Evolutionary conservation across 2,329 filamentous ascomycete genomes (phyloP).

Genomic region (Setomelanomma holmii): DNA sequence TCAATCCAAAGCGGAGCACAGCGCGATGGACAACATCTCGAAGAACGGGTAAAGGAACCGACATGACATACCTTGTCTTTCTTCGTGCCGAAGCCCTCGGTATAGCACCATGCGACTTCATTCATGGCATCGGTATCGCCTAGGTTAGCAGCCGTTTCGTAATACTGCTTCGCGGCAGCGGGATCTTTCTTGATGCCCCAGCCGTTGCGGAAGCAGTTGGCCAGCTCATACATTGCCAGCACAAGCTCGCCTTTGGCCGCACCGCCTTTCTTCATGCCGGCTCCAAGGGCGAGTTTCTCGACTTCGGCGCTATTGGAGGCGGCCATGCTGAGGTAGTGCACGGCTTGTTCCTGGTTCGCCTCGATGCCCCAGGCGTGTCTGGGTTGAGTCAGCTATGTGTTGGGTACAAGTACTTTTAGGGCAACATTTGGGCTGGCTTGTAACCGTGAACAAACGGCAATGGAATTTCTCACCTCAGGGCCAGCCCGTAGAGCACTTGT

Average conservation of each 20-base stretch:
- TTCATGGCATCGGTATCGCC: slow-evolving; percentile 99
- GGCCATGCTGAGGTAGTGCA: slow-evolving; percentile 85
- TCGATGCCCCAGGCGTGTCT: slow-evolving; percentile 94
- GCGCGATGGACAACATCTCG: slow-evolving; percentile 9
- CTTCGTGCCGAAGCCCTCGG: slow-evolving; percentile 95
- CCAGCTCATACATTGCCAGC: slow-evolving; percentile 93
- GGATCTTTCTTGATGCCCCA: slow-evolving; percentile 92
- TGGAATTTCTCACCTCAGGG: slow-evolving; percentile 69
- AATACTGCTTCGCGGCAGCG: slow-evolving; percentile 86
- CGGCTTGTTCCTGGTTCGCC: slow-evolving; percentile 73
- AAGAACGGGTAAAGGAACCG: neutral
- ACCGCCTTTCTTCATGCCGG: slow-evolving; percentile 91
- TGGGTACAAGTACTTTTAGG: slow-evolving; percentile 19
- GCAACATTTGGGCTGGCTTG: slow-evolving; percentile 34
- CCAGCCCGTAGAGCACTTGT: slow-evolving; percentile 94
- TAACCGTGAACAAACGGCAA: slow-evolving; percentile 3
- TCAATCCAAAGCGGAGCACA: slow-evolving; percentile 6
- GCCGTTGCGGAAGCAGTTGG: slow-evolving; percentile 89
- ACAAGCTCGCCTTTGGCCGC: slow-evolving; percentile 95
- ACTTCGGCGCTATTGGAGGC: slow-evolving; percentile 89
- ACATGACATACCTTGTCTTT: slow-evolving; percentile 89
- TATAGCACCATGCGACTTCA: slow-evolving; percentile 93
- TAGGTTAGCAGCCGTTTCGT: slow-evolving; percentile 95
- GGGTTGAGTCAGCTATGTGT: slow-evolving; percentile 30
- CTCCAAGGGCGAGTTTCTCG: slow-evolving; percentile 82